phyloP scores from a whole-genome alignment of 2,329 filamentous ascomycete species.

The Fusarium pininemorale region DNA sequence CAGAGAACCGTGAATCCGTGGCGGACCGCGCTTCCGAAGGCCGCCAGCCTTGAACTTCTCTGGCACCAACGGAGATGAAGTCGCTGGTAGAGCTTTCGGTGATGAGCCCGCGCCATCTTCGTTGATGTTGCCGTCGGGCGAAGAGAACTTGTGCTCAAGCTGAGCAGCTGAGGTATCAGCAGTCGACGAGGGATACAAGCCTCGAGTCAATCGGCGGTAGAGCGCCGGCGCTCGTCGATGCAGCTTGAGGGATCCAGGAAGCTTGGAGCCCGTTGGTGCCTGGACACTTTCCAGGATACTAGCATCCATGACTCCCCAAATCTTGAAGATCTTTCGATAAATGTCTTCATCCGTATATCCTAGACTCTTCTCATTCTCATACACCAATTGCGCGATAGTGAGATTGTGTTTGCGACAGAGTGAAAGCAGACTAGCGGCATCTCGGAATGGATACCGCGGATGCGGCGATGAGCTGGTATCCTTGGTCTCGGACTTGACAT shows the following conservation, averaged over 20 bases:
- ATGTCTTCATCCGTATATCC: constrained; percentile 61
- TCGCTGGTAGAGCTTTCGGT: neutral
- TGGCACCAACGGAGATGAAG: neutral
- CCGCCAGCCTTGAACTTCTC: constrained; percentile 1
- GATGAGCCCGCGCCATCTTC: constrained; percentile 4
- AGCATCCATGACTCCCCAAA: constrained; percentile 62
- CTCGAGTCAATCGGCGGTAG: constrained; percentile 56
- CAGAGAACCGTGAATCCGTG: constrained; percentile 55
- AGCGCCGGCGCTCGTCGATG: constrained; percentile 57
- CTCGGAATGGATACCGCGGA: constrained; percentile 58
- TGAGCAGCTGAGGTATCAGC: constrained; percentile 15
- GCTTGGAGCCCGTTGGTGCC: constrained; percentile 51
- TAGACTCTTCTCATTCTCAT: constrained; percentile 62
- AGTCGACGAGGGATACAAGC: constrained; percentile 52
- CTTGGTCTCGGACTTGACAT: constrained; percentile 26
- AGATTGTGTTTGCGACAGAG: constrained; percentile 61
- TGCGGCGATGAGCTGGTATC: constrained; percentile 41
- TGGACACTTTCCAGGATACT: constrained; percentile 61
- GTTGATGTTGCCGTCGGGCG: neutral
- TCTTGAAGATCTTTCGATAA: constrained; percentile 56
- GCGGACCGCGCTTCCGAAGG: constrained; percentile 45
- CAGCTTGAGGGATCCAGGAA: constrained; percentile 59
- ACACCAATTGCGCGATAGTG: constrained; percentile 61
- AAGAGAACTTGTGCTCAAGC: constrained; percentile 17
- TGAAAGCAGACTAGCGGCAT: constrained; percentile 56